Evolutionary conservation across 1,284 basidiomycete genomes (phyloP), one percentile per base, ranked within the genome.

Genomic region (Ceratorhiza oryzae-sativae): DNA sequence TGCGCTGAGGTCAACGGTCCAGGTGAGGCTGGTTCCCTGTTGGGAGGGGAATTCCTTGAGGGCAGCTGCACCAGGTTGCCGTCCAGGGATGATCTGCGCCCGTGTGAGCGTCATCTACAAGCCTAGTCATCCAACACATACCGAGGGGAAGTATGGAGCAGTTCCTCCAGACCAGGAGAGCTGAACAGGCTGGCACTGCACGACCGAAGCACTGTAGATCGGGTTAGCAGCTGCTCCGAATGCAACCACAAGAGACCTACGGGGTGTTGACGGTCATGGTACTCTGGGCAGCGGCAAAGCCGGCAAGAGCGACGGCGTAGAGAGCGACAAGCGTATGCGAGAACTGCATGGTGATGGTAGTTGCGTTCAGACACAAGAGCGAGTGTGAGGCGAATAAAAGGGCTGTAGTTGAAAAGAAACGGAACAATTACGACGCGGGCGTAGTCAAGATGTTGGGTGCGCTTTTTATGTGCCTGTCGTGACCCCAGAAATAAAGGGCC

Each of bases 131-230:
- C 30, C 25, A 51, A 12, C 13, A 41, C 62, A 23, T 15, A 65
- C 62, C 61, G 71, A 71, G 18, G 68, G 48, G 62, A 60, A 74
- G 56, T 73, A 72, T 9, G 73, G 73, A 9, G 32, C 71, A 2
- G 25, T 51, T 59, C 73, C 73, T 36, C 73, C 73, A 20, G 65
- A 20, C 73, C 73, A 74, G 18, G 71, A 72, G 23, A 72, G 71
- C 27, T n/a, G 10, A 4, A 25, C 71, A 15, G 71, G 71, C 49
- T 72, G 62, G 48, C 62, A 65, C 34, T 65, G 62, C 8, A 65
- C 62, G 23, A 65, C 32, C 12, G 62, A 65, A n/a, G 62, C 46
- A 53, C 71, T 72, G 27, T 3, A 63, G 25, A 55, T n/a, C 4
- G 8, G 9, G 18, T 56, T 3, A 42, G 46, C n/a, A 45, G 15